Base-by-base conservation (phyloP, 495 filamentous ascomycete genomes). In the Lindgomyces ingoldianus region DNA sequence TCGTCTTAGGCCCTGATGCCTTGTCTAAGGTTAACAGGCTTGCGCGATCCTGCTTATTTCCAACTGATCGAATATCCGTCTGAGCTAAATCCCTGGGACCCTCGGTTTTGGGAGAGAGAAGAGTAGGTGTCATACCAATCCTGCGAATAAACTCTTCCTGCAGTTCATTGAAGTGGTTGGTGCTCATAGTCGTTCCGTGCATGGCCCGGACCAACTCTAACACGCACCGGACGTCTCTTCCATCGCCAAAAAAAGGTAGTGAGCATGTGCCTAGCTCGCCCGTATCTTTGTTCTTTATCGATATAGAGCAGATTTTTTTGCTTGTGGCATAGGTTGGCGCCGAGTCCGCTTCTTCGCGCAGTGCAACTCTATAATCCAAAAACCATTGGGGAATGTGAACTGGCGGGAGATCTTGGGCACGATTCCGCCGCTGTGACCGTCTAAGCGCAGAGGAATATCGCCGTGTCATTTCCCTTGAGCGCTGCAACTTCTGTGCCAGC, bases 311-410 rank as follows among this genome's bases (percentile, higher is more conserved):
- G 1, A 48, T 16, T 1, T 50, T 60, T 11, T 19, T 19, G 18
- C 14, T 4, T 16, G 16, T 46, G 19, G 14, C 57, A 12, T 59
- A 22, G 6, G 48, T 25, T 36, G 19, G 16, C 26, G 16, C 36
- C 22, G 12, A n/a, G 21, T 16, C 30, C 2, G 61, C 10, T 56
- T 74, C 67, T 50, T 75, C 73, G 12, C 52, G 39, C 18, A 79
- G 56, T 2, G 44, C 57, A 2, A 81, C 73, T 66, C 78, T 77
- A 11, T 65, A 26, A 39, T 70, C 65, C 14, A 79, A 45, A 44
- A 81, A 80, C 77, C 79, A 79, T 14, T 71, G 60, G 14, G 79
- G 79, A 30, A 81, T 58, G 22, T 52, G 49, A 36, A 71, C 29
- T 1, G 68, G 64, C 21, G 68, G 68, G 14, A 70, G 39, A 41